Conservation (phyloP, 306 rosid species). For the Castanea crenata region DNA sequence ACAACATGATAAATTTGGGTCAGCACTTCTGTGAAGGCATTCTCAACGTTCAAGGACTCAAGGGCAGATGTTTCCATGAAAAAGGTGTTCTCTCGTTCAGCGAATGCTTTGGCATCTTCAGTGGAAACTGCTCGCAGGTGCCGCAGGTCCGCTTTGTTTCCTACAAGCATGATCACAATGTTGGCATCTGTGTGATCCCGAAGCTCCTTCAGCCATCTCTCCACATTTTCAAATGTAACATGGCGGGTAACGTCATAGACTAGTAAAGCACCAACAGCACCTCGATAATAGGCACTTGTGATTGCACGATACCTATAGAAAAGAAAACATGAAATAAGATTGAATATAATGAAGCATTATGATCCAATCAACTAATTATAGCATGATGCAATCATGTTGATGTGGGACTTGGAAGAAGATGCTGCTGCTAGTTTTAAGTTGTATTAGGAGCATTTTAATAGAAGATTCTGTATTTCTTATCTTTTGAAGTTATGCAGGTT, state of each 20-base stretch:
- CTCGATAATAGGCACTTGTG: slow-evolving; percentile 77
- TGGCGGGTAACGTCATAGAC: slow-evolving; percentile 84
- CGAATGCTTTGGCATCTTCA: slow-evolving; percentile 59
- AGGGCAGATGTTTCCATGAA: slow-evolving; percentile 89
- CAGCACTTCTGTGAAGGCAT: slow-evolving; percentile 66
- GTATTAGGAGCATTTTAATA: neutral
- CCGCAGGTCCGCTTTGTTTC: slow-evolving; percentile 76
- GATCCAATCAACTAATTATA: neutral
- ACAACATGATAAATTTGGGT: slow-evolving; percentile 59
- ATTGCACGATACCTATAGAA: slow-evolving; percentile 72
- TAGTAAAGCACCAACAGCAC: slow-evolving; percentile 84
- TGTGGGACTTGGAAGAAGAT: neutral
- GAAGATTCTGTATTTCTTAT: neutral
- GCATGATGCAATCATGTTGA: neutral
- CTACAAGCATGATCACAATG: slow-evolving; percentile 75
- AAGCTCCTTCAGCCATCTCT: slow-evolving; percentile 86
- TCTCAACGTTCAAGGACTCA: slow-evolving; percentile 72
- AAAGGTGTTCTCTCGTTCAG: slow-evolving; percentile 58
- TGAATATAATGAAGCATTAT: slow-evolving; percentile 1
- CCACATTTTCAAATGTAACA: slow-evolving; percentile 74
- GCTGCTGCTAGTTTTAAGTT: neutral
- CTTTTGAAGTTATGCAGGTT: neutral
- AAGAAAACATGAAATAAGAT: slow-evolving; percentile 11
- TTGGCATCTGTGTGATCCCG: slow-evolving; percentile 83
- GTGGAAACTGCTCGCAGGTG: slow-evolving; percentile 67